Evolutionary conservation across 768 basidiomycete species (phyloP).

Genomic region (Termitomyces sp.): DNA sequence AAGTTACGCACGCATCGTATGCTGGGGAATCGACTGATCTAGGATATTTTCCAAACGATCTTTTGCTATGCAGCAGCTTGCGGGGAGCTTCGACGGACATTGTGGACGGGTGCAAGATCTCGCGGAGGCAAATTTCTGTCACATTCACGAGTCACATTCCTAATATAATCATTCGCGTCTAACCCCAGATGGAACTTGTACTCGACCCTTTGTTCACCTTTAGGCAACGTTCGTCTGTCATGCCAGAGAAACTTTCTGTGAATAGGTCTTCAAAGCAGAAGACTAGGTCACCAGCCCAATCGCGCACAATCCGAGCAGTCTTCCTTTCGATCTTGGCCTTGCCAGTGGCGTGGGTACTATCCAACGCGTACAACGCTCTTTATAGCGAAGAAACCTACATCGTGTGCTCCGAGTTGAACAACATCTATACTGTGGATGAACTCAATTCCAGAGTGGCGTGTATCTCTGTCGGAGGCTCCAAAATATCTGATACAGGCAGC

Average conservation of each 20-base stretch:
- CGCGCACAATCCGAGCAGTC: slow-evolving; percentile 1
- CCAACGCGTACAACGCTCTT: slow-evolving; percentile 24
- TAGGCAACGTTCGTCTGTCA: slow-evolving; percentile 8
- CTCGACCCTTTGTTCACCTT: not conserved
- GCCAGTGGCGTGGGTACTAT: slow-evolving; percentile 8
- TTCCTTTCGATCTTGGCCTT: slow-evolving; percentile 8
- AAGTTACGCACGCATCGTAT: slow-evolving; percentile 54
- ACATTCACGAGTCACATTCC: slow-evolving; percentile 5
- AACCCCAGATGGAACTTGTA: not conserved
- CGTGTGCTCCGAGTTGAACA: slow-evolving; percentile 45
- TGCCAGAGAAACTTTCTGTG: slow-evolving; percentile 7
- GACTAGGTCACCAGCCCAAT: not conserved
- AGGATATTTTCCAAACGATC: slow-evolving; percentile 67
- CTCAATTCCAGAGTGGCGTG: slow-evolving; percentile 50
- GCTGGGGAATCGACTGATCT: slow-evolving; percentile 63
- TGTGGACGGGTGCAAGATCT: not conserved
- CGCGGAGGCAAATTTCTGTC: slow-evolving; percentile 11
- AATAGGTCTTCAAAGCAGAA: not conserved
- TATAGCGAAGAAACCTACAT: slow-evolving; percentile 31
- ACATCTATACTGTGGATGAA: slow-evolving; percentile 69
- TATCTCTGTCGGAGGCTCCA: slow-evolving; percentile 44
- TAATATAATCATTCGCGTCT: not conserved
- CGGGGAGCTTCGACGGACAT: slow-evolving; percentile 24
- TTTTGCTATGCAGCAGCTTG: slow-evolving; percentile 48
- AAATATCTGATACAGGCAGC: slow-evolving; percentile 42